These are phyloP conservation scores for Bimuria novae-zelandiae DNA, from an alignment of 2,329 filamentous ascomycete genomes.

Conservation along the genomic window DNA sequence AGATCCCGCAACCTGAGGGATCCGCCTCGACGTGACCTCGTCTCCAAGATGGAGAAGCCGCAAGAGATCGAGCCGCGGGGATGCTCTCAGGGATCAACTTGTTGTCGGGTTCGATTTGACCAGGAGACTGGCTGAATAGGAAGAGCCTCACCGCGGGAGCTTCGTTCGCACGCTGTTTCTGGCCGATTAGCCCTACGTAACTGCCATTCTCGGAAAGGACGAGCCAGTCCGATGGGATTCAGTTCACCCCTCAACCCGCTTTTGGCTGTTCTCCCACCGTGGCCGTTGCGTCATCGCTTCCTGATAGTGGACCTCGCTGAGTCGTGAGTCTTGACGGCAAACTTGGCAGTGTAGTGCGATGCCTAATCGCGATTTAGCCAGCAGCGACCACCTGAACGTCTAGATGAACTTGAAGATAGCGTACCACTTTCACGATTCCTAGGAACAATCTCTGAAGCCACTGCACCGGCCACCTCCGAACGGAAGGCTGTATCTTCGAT, in stretches of 20 bases:
- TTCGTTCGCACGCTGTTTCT: background rate
- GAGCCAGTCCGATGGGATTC: background rate
- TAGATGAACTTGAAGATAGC: constrained; percentile 13
- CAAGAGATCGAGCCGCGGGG: background rate
- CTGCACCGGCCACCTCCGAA: background rate
- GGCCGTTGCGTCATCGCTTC: background rate
- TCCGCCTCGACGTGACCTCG: background rate
- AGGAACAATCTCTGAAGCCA: constrained; percentile 13
- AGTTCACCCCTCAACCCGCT: background rate
- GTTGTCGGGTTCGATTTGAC: constrained; percentile 1
- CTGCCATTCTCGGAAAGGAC: background rate
- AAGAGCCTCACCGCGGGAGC: background rate
- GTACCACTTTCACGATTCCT: constrained; percentile 7
- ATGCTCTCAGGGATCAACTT: background rate
- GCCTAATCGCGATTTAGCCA: constrained; percentile 18
- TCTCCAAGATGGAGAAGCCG: background rate
- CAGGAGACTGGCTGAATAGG: background rate
- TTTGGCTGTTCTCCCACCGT: background rate
- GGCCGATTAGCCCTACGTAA: background rate
- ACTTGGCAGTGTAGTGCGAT: background rate
- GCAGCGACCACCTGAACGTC: constrained; percentile 10
- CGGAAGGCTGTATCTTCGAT: background rate
- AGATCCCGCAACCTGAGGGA: background rate
- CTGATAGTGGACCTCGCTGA: background rate
- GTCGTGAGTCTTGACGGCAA: background rate